These are phyloP conservation scores for Elsinoe ampelina DNA, from an alignment of 2,329 filamentous ascomycete genomes.

Conservation along the genomic window DNA sequence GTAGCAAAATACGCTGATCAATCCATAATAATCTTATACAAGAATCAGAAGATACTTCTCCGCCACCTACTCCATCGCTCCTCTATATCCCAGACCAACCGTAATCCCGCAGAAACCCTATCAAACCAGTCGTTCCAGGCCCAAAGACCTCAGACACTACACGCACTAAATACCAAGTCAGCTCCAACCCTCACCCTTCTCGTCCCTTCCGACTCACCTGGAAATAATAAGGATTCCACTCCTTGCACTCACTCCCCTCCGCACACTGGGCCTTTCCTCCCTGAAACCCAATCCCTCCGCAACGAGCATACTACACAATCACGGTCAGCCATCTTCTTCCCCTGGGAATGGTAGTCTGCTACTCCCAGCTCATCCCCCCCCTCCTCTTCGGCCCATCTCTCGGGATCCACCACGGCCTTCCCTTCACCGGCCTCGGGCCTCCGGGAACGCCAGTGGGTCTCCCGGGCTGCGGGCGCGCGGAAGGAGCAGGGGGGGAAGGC, in stretches of 20 bases:
- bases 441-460: not conserved
- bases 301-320: conserved; percentile 23
- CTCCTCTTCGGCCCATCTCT: not conserved
- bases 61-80: not conserved
- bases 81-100: not conserved
- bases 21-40: conserved; percentile 1
- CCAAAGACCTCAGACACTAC: not conserved
- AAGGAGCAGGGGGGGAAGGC: not conserved
- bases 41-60: not conserved
- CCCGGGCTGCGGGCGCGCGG: not conserved
- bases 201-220: conserved; percentile 18
- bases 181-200: not conserved
- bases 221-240: conserved; percentile 29
- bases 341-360: too few species aligned
- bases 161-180: not conserved
- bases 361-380: not conserved
- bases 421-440: not conserved
- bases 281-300: conserved; percentile 28
- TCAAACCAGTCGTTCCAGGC: not conserved
- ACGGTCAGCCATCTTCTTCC: conserved; percentile 1
- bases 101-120: not conserved
- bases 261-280: conserved; percentile 29
- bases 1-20: not conserved
- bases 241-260: conserved; percentile 26
- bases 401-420: not conserved